These are phyloP conservation scores for Lichtheimia hyalospora DNA, from an alignment of 371 early-diverging fungal genomes.

Conservation along the genomic window DNA sequence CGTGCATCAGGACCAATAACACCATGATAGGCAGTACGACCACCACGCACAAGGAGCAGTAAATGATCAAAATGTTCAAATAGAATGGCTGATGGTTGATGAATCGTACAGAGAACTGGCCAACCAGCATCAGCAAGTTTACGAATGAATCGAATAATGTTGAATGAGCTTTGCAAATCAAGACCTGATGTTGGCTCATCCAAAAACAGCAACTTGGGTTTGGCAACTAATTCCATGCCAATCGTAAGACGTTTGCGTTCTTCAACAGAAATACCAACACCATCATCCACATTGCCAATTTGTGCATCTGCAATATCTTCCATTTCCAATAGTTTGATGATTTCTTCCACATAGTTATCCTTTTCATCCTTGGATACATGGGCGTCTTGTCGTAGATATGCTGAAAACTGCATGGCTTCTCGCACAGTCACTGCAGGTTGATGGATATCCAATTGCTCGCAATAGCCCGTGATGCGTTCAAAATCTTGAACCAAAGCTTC, in stretches of 20 bases:
- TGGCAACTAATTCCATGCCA: constrained; percentile 70
- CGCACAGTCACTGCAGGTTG: constrained; percentile 61
- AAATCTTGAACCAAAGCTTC: constrained; percentile 52
- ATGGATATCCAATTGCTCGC: constrained; percentile 84
- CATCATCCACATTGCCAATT: constrained; percentile 47
- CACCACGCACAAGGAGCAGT: constrained; percentile 68
- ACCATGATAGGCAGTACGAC: constrained; percentile 60
- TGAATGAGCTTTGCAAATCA: constrained; percentile 65
- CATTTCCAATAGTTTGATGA: constrained; percentile 61
- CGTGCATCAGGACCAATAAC: constrained; percentile 55
- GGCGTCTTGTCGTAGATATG: constrained; percentile 60
- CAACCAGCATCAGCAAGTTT: constrained; percentile 59
- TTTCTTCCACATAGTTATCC: constrained; percentile 58
- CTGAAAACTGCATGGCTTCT: constrained; percentile 70
- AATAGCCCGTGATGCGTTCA: constrained; percentile 76
- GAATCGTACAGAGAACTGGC: constrained; percentile 63
- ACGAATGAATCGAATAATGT: constrained; percentile 65
- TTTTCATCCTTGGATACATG: constrained; percentile 53
- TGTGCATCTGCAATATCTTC: constrained; percentile 53
- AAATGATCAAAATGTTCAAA: constrained; percentile 68
- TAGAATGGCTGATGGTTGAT: constrained; percentile 67
- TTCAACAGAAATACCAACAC: constrained; percentile 58
- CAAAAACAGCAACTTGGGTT: constrained; percentile 71
- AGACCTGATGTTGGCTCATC: constrained; percentile 86
- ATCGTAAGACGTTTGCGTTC: constrained; percentile 69